Evolutionary conservation across 2,329 filamentous ascomycete species (phyloP), one percentile per base, ranked within the genome.

Genomic region (Westerdykella ornata): DNA sequence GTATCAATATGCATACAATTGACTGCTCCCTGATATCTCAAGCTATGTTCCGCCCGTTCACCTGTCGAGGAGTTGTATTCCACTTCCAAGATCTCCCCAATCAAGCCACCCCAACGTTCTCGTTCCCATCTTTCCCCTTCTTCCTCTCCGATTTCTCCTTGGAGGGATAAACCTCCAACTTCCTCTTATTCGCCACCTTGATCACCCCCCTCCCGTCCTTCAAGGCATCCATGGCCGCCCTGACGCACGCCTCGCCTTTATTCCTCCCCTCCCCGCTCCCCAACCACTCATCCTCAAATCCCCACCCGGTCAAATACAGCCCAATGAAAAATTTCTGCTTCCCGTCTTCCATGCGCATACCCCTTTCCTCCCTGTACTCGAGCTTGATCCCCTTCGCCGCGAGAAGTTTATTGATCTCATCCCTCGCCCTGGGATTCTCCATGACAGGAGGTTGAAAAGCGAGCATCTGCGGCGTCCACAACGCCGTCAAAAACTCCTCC

Each of bases 191-290:
- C 16, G 30, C 30, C 30, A 14, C 16, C 35, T 37, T 34, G 13
- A 47, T 13, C n/a, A 42, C 29, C 26, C n/a, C 16, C 26, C 46
- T 54, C 19, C 53, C 55, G 34, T 53, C 81, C 32, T 73, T 69
- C 58, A 89, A 54, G 0, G 82, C 83, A 50, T 72, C 69, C 32
- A 69, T 65, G 1, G 85, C 85, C 1, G 85, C 85, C 49, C 76
- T 80, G 12, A 76, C 69, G 0, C 81, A 81, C 1, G 84, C 85
- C 42, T 86, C 81, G 42, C 76, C 78, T 66, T 88, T 88, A 41
- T 75, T 78, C 47, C 78, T 66, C 1, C 76, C 84, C 22, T 74
- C 76, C 0, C 83, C 85, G 34, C 70, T 72, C 0, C 80, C 85
- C 5, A 89, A 64, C 42, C 76, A 67, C 57, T 78, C 75, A 37